These are phyloP conservation scores for Phaffomyces antillensis DNA, from an alignment of 805 yeast species.

Conservation along the genomic window DNA sequence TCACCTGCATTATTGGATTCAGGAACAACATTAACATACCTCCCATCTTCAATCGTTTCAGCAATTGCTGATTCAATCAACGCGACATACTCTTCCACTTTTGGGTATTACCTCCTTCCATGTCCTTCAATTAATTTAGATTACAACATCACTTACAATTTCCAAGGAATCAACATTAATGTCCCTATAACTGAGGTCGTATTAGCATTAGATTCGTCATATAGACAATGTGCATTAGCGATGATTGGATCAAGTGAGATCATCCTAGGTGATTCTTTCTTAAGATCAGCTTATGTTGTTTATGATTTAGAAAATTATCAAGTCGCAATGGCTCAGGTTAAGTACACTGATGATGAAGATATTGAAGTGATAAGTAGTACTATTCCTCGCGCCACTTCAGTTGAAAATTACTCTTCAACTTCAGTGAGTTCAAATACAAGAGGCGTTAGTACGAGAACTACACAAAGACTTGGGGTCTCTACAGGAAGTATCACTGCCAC, in stretches of 20 bases:
- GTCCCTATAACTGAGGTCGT: conserved; percentile 39
- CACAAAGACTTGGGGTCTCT: too few species aligned
- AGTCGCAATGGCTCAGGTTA: conserved; percentile 42
- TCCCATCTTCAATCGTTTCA: conserved; percentile 33
- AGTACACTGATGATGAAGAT: conserved; percentile 27
- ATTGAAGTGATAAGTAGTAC: conserved; percentile 38
- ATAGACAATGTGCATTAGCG: conserved; percentile 38
- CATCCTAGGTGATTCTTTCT: conserved; percentile 47
- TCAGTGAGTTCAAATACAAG: not conserved
- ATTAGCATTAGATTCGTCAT: conserved; percentile 16
- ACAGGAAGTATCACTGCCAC: too few species aligned
- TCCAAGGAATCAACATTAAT: conserved; percentile 50
- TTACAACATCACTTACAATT: conserved; percentile 29
- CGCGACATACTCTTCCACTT: conserved; percentile 33
- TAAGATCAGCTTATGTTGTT: conserved; percentile 46
- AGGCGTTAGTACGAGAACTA: not conserved
- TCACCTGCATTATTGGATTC: conserved; percentile 36
- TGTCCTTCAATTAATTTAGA: conserved; percentile 29
- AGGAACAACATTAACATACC: conserved; percentile 37
- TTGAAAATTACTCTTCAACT: conserved; percentile 31
- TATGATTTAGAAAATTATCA: conserved; percentile 43
- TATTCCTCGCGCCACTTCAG: conserved; percentile 47
- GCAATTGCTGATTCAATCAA: conserved; percentile 32
- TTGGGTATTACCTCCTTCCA: conserved; percentile 39
- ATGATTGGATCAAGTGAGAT: conserved; percentile 29